These are phyloP conservation scores for Penicillium arizonense DNA, from an alignment of 495 filamentous ascomycete genomes.

Conservation along the genomic window DNA sequence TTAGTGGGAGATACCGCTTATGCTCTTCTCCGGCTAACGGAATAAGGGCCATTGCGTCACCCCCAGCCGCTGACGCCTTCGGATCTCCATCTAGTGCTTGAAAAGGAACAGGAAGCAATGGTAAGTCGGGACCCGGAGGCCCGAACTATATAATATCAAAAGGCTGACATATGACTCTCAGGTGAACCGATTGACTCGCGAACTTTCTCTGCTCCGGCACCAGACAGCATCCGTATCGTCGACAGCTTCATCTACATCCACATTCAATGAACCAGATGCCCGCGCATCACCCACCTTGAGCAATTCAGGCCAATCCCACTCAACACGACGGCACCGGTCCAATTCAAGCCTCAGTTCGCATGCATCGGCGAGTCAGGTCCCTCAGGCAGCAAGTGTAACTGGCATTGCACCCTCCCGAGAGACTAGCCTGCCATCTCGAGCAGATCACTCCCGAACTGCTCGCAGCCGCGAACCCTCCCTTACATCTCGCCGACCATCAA, in stretches of 20 bases:
- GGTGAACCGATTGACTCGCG: constrained; percentile 90
- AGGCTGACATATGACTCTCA: constrained; percentile 26
- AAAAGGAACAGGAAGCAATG: constrained; percentile 94
- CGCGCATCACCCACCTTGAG: constrained; percentile 48
- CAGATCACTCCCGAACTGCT: constrained; percentile 22
- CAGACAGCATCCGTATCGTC: constrained; percentile 81
- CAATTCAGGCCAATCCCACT: constrained; percentile 52
- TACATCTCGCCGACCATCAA: constrained; percentile 41
- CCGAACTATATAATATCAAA: constrained; percentile 5
- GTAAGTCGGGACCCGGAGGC: constrained; percentile 46
- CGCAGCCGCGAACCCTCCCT: constrained; percentile 45
- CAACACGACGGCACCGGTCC: constrained; percentile 62
- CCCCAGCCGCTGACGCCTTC: constrained; percentile 82
- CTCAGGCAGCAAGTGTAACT: constrained; percentile 40
- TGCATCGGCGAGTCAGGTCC: constrained; percentile 45
- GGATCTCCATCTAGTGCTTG: constrained; percentile 80
- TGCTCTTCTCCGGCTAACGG: neutral
- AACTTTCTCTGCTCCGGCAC: constrained; percentile 76
- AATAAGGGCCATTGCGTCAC: constrained; percentile 66
- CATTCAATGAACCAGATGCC: constrained; percentile 52
- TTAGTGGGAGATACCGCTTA: neutral
- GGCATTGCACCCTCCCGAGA: constrained; percentile 51
- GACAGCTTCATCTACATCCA: constrained; percentile 72
- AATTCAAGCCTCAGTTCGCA: constrained; percentile 60
- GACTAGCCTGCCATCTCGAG: constrained; percentile 20